Evolutionary conservation across 148 eudicot species (phyloP).

Genomic region (Fagopyrum homotropicum): DNA sequence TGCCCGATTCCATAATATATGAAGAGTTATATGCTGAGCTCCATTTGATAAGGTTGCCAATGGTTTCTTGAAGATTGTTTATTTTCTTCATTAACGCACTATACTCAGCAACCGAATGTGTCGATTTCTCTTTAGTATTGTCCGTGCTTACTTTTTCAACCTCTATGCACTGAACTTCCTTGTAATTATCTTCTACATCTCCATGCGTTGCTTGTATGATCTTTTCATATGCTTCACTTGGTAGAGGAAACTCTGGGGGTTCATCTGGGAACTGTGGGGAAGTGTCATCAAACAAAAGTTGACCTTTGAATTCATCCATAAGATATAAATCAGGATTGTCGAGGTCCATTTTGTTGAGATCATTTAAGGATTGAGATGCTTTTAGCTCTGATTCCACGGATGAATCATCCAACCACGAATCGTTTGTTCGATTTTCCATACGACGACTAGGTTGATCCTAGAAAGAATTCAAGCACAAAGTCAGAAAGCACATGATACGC

Average conservation of each 20-base stretch:
- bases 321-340: conserved; percentile 25
- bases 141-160: conserved; percentile 21
- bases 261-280: conserved; percentile 38
- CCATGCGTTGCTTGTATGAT: conserved; percentile 22
- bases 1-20: conserved; percentile 31
- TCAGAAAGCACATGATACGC: conserved; percentile 20
- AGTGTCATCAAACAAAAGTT: conserved; percentile 32
- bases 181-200: conserved; percentile 45
- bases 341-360: conserved; percentile 23
- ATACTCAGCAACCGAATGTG: conserved; percentile 20
- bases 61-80: conserved; percentile 40
- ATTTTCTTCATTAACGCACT: conserved; percentile 42
- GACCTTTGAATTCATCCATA: conserved; percentile 34
- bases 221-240: conserved; percentile 44
- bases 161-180: conserved; percentile 68
- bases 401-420: conserved; percentile 48
- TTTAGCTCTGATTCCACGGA: conserved; percentile 43
- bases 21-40: conserved; percentile 28
- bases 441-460: conserved; percentile 21
- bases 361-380: conserved; percentile 29
- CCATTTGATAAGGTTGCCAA: conserved; percentile 34
- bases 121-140: conserved; percentile 13
- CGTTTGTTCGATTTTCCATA: conserved; percentile 26
- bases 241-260: conserved; percentile 31
- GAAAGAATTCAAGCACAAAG: conserved; percentile 6